Conservation (phyloP, 768 basidiomycete genomes). For the Suillus lakei region DNA sequence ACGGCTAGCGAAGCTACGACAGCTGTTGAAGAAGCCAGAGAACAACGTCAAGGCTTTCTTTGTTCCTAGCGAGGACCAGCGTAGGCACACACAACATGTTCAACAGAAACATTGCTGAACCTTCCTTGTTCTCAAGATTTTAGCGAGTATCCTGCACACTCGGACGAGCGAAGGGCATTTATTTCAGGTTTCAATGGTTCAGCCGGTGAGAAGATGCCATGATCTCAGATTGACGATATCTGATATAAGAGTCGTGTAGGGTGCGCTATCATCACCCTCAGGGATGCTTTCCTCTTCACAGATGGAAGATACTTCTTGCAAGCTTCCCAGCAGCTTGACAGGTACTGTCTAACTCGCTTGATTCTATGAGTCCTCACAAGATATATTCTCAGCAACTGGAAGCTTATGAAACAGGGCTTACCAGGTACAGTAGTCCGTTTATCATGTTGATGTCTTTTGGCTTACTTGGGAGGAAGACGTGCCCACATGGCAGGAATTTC, state of each 20-base stretch:
- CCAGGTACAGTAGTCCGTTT: constrained; percentile 53
- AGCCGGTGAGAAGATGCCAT: constrained; percentile 61
- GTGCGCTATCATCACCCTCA: constrained; percentile 73
- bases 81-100: constrained; percentile 47
- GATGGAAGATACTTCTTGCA: constrained; percentile 97
- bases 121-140: constrained; percentile 55
- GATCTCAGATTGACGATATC: background rate
- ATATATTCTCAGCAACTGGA: constrained; percentile 73
- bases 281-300: constrained; percentile 85
- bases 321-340: constrained; percentile 86
- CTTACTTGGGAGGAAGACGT: constrained; percentile 57
- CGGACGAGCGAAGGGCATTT: constrained; percentile 83
- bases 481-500: constrained; percentile 89
- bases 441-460: constrained; percentile 16
- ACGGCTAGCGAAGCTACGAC: constrained; percentile 65
- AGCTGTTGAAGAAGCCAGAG: constrained; percentile 65
- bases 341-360: constrained; percentile 46
- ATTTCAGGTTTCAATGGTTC: constrained; percentile 96
- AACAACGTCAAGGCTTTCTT: constrained; percentile 72
- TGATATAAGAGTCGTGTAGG: constrained; percentile 46
- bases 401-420: constrained; percentile 89
- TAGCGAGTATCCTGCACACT: constrained; percentile 87
- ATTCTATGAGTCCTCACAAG: background rate
- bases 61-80: constrained; percentile 92
- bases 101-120: constrained; percentile 5